Evolutionary conservation across 1,284 basidiomycete genomes (phyloP).

Genomic region (Papiliotrema terrestris): DNA sequence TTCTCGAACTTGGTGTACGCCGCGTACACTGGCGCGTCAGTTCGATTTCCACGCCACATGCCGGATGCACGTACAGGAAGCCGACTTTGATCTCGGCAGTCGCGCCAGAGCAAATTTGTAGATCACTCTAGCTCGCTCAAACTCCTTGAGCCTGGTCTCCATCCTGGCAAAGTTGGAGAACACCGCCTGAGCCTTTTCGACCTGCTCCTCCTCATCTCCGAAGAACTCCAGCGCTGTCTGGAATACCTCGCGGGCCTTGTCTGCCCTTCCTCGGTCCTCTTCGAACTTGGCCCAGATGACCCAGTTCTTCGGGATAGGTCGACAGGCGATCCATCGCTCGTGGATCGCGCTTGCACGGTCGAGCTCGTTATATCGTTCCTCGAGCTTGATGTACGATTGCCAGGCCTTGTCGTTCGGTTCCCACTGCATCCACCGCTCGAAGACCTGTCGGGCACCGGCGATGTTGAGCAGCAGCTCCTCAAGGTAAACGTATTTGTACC

Average conservation of each 20-base stretch:
- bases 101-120: conserved; percentile 97
- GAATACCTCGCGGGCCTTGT: conserved; percentile 93
- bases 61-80: conserved; percentile 44
- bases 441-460: conserved; percentile 90
- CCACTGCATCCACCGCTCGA: conserved; percentile 99
- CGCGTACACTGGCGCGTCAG: conserved; percentile 57
- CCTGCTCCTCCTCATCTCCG: conserved; percentile 93
- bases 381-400: conserved; percentile 97
- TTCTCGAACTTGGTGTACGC: conserved; percentile 98
- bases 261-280: conserved; percentile 79
- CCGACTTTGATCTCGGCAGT: conserved; percentile 85
- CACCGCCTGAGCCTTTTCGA: conserved; percentile 94
- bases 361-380: conserved; percentile 85
- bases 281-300: conserved; percentile 96
- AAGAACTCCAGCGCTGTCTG: conserved; percentile 96
- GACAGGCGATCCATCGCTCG: conserved; percentile 88
- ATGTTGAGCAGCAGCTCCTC: conserved; percentile 97
- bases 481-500: conserved; percentile 99
- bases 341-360: conserved; percentile 87
- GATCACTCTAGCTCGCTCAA: conserved; percentile 91
- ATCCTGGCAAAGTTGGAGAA: conserved; percentile 97
- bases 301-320: conserved; percentile 94
- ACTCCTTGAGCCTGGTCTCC: conserved; percentile 94
- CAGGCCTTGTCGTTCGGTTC: conserved; percentile 99
- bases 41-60: not conserved